A percentile compares a stretch with the other conserved stretches of the same genome.
Evolutionary conservation across 306 rosid species (phyloP).

Genomic region (Clitoria ternatea): DNA sequence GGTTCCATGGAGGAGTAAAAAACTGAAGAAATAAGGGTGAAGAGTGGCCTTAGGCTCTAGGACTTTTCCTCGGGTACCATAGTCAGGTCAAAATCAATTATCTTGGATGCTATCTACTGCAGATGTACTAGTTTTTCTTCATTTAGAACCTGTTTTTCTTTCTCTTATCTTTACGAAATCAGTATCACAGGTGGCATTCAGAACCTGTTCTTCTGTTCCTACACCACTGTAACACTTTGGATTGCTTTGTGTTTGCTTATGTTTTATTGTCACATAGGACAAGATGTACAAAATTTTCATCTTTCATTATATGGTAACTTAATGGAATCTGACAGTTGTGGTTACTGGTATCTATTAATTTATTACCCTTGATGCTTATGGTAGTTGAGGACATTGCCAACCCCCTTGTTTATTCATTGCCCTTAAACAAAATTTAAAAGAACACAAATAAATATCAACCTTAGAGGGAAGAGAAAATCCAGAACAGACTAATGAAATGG

Average conservation of each 20-base stretch:
- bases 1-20: slow-evolving; percentile 65
- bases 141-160: too few relatives aligned
- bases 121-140: background rate
- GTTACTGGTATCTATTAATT: background rate
- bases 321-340: background rate
- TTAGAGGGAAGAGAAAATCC: background rate
- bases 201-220: background rate
- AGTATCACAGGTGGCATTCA: slow-evolving; percentile 5
- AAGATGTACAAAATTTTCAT: slow-evolving; percentile 4
- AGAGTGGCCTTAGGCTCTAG: slow-evolving; percentile 8
- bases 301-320: background rate
- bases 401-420: too few relatives aligned
- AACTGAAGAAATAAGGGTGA: slow-evolving; percentile 37
- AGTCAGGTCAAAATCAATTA: slow-evolving; percentile 26
- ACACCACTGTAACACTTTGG: background rate
- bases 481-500: background rate
- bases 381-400: background rate
- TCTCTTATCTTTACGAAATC: background rate
- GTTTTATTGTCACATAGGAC: slow-evolving; percentile 12
- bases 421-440: background rate
- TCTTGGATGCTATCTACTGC: background rate
- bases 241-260: background rate
- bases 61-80: too few relatives aligned
- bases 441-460: background rate
- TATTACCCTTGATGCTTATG: background rate